Base-by-base conservation (phyloP, 331 rosid species). In the Phaseolus coccineus region DNA sequence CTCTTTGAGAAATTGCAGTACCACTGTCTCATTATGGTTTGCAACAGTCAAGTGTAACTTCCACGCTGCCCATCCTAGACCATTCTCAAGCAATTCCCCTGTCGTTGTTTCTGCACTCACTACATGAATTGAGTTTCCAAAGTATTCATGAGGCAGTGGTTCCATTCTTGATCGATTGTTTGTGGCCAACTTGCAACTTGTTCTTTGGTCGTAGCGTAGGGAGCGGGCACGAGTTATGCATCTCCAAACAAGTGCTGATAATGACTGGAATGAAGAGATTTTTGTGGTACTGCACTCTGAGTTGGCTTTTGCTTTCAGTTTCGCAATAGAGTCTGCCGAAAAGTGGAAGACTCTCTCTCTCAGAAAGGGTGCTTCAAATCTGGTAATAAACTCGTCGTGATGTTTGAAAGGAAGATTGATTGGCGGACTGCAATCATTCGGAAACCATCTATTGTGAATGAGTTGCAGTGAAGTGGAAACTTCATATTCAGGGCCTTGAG, bases 61-160 rank as follows among this genome's bases (percentile, higher is more conserved):
- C 92, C 87, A 83, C 1, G 94, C 98, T 0, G 87, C 92, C 98
- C 98, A 94, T 10, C 97, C 96, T 1, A 92, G 75, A 64, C 80
- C 87, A 2, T 74, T 81, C 14, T 73, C 80, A 1, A 93, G 73
- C 76, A 94, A 77, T 35, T 92, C 96, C 42, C 87, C 80, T 0
- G 77, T 84, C 0, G 80, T 81, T 0, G 89, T 31, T 4, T 5
- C 59, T 2, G 68, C 79, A 52, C 22, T 9, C 27, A 86, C 11
- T 0, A n/a, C 9, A 6, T 71, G 13, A 19, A 0, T 14, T 9
- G 56, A 79, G 84, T 92, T 90, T 15, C 94, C 96, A 12, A 92
- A 90, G 84, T 92, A 92, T 1, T 90, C 84, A 8, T 57, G 42
- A 0, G 90, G 52, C 48, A 91, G 79, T 0, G 94, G 96, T 2